Conservation (phyloP, 2,329 filamentous ascomycete genomes). For the Coniochaeta ligniaria region DNA sequence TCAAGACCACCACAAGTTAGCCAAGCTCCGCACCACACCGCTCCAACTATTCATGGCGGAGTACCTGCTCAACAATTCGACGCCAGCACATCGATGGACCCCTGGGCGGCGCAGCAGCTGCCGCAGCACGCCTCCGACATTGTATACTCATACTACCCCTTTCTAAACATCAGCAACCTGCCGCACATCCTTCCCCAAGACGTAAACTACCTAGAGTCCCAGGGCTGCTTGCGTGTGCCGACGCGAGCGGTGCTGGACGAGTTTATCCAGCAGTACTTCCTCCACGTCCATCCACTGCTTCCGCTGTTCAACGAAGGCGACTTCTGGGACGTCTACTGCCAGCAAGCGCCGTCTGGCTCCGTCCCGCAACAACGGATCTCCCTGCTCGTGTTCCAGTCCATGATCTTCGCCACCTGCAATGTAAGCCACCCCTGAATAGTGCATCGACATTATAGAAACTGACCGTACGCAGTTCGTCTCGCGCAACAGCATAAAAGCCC, state of each 20-base stretch:
- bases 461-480: conserved; percentile 27
- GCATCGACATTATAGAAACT: too few relatives aligned
- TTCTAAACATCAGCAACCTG: conserved; percentile 29
- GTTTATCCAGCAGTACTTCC: conserved; percentile 40
- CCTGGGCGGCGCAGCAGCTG: conserved; percentile 13
- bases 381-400: conserved; percentile 36
- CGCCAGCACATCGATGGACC: neutral
- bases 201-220: conserved; percentile 36
- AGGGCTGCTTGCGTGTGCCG: conserved; percentile 38
- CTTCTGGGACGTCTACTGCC: conserved; percentile 38
- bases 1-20: neutral
- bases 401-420: conserved; percentile 37
- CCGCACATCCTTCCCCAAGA: conserved; percentile 34
- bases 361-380: conserved; percentile 22
- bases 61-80: neutral
- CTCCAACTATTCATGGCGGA: neutral
- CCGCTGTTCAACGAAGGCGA: conserved; percentile 37
- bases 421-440: conserved; percentile 12
- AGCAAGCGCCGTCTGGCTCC: conserved; percentile 12
- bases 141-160: conserved; percentile 34
- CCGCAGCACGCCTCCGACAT: conserved; percentile 17
- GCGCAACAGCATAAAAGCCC: conserved; percentile 27
- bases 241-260: conserved; percentile 32
- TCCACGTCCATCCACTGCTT: conserved; percentile 37
- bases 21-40: neutral